phyloP scores from a whole-genome alignment of 2,329 filamentous ascomycete genomes.

The Byssochlamys sp. region DNA sequence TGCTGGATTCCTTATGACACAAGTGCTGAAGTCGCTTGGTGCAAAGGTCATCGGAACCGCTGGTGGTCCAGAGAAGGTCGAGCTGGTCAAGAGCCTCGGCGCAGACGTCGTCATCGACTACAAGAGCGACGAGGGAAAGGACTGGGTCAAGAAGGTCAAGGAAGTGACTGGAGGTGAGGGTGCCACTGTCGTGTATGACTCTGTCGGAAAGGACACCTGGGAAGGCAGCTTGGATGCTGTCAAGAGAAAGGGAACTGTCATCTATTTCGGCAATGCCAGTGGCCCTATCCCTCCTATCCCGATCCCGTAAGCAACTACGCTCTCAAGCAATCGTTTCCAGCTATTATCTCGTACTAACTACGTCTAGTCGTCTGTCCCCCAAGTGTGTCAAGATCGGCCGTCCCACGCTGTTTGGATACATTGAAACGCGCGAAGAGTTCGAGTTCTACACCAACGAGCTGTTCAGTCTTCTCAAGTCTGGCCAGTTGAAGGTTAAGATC shows the following conservation, averaged over 20 bases:
- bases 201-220: slow-evolving; percentile 76
- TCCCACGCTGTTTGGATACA: slow-evolving; percentile 64
- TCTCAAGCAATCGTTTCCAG: slow-evolving; percentile 18
- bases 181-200: slow-evolving; percentile 71
- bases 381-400: slow-evolving; percentile 72
- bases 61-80: slow-evolving; percentile 61
- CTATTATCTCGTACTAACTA: slow-evolving; percentile 5
- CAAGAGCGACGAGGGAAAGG: slow-evolving; percentile 72
- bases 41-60: slow-evolving; percentile 74
- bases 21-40: slow-evolving; percentile 62
- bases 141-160: slow-evolving; percentile 69
- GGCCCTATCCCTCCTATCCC: slow-evolving; percentile 65
- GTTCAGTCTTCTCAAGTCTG: slow-evolving; percentile 56
- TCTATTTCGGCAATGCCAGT: slow-evolving; percentile 73
- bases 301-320: slow-evolving; percentile 43
- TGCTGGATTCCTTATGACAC: slow-evolving; percentile 64
- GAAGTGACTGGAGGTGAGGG: slow-evolving; percentile 70
- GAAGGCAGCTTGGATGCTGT: slow-evolving; percentile 65
- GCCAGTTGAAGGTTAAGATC: slow-evolving; percentile 61
- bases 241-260: slow-evolving; percentile 65
- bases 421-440: slow-evolving; percentile 60
- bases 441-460: slow-evolving; percentile 62
- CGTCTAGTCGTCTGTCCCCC: slow-evolving; percentile 27
- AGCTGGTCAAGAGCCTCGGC: slow-evolving; percentile 56
- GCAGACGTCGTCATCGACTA: slow-evolving; percentile 67